These are phyloP conservation scores for Taphrina deformans DNA, from an alignment of 1,139 yeast genomes.

Conservation along the genomic window DNA sequence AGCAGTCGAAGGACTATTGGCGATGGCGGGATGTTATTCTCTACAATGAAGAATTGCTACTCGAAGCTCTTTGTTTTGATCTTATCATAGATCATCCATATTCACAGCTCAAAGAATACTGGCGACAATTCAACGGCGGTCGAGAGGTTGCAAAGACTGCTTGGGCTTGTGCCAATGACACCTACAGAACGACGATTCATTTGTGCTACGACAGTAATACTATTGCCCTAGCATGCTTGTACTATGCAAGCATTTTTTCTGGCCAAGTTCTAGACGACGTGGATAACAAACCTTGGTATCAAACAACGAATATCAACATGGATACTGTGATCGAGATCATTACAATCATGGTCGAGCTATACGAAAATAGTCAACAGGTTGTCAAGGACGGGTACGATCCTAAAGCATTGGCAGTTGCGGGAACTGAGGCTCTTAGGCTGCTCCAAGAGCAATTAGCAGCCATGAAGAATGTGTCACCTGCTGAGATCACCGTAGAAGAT, in stretches of 20 bases:
- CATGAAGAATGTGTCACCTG: background rate
- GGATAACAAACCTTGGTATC: constrained; percentile 44
- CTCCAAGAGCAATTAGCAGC: constrained; percentile 17
- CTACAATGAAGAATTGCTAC: constrained; percentile 51
- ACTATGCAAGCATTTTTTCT: constrained; percentile 44
- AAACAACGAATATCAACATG: constrained; percentile 40
- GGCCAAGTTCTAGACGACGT: constrained; percentile 36
- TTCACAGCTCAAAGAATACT: constrained; percentile 41
- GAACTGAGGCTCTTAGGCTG: constrained; percentile 28
- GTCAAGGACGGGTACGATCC: constrained; percentile 29
- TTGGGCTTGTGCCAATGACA: constrained; percentile 49
- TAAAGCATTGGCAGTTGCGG: constrained; percentile 17
- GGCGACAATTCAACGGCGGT: constrained; percentile 41
- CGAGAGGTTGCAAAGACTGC: constrained; percentile 45
- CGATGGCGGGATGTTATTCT: constrained; percentile 54
- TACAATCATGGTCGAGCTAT: constrained; percentile 44
- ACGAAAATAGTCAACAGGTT: constrained; percentile 37
- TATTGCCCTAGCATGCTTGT: constrained; percentile 48
- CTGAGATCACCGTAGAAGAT: constrained; percentile 8
- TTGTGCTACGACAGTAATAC: constrained; percentile 43
- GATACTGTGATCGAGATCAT: constrained; percentile 40
- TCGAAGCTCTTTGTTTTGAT: constrained; percentile 56
- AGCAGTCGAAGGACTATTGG: constrained; percentile 54
- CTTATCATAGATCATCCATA: constrained; percentile 52
- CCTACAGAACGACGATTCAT: constrained; percentile 47